A percentile compares a stretch with the other conserved stretches of the same genome.
phyloP scores from a whole-genome alignment of 441 rosid genomes.

The Erysimum pusillum region DNA sequence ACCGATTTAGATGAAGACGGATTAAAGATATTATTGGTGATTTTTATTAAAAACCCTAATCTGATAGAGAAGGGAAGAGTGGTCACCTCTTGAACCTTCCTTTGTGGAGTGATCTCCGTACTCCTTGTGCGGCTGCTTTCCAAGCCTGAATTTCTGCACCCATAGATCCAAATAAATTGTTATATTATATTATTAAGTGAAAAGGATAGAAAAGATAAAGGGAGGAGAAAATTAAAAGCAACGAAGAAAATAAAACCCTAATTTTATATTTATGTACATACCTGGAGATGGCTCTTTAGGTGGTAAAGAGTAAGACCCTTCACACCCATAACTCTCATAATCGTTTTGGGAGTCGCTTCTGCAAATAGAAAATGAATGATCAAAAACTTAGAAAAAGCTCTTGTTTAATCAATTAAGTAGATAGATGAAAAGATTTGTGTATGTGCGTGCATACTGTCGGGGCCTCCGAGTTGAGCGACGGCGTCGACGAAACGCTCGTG shows the following conservation, averaged over 20 bases:
- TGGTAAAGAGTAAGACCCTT: constrained; percentile 99
- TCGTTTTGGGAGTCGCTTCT: constrained; percentile 99
- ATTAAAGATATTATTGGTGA: not conserved
- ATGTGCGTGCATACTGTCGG: constrained; percentile 69
- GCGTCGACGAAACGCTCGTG: constrained; percentile 99
- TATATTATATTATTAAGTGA: constrained; percentile 18
- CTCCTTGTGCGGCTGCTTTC: constrained; percentile 99
- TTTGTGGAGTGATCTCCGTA: constrained; percentile 93
- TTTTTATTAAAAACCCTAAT: constrained; percentile 30
- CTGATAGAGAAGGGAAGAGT: constrained; percentile 44
- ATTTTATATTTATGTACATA: constrained; percentile 50
- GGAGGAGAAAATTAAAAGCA: constrained; percentile 35
- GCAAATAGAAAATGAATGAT: constrained; percentile 11
- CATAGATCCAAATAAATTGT: constrained; percentile 29
- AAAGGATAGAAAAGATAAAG: constrained; percentile 42
- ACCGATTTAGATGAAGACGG: not conserved
- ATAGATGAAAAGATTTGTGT: not conserved
- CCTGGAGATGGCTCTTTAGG: constrained; percentile 99
- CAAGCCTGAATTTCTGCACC: constrained; percentile 94
- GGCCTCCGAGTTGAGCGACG: constrained; percentile 98
- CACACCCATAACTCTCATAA: constrained; percentile 99
- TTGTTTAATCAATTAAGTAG: too few species aligned
- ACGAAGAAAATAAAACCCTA: constrained; percentile 46
- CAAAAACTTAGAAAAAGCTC: not conserved
- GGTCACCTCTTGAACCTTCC: constrained; percentile 73